Evolutionary conservation across 1,284 basidiomycete genomes (phyloP).

Genomic region (Inonotus hispidus): DNA sequence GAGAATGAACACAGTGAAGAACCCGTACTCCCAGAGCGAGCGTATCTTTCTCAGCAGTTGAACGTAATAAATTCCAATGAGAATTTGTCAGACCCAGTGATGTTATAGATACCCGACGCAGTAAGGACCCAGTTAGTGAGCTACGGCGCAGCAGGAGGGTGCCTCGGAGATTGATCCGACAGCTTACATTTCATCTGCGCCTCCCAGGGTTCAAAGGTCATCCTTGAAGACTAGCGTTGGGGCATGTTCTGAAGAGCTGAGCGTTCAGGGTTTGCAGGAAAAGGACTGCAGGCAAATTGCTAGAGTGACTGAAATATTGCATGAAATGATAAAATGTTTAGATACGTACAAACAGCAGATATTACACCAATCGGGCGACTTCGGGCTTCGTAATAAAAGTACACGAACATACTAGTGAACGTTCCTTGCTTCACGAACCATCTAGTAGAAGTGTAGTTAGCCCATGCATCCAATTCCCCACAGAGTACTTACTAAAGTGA

Average conservation of each 20-base stretch:
- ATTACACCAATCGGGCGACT: not conserved
- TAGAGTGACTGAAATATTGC: too few relatives aligned
- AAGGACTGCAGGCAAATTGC: too few relatives aligned
- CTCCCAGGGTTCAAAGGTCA: not conserved
- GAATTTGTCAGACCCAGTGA: not conserved
- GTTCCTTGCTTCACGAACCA: constrained; percentile 3
- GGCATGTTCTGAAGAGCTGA: too few relatives aligned
- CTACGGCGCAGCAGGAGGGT: not conserved
- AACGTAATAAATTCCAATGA: too few relatives aligned
- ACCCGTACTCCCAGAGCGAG: too few relatives aligned
- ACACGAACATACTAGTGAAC: not conserved
- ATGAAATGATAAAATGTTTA: too few relatives aligned
- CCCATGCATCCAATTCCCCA: not conserved
- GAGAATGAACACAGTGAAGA: too few relatives aligned
- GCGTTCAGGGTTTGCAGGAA: too few relatives aligned
- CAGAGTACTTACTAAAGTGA: constrained; percentile 19
- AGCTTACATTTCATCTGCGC: not conserved
- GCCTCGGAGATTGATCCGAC: not conserved
- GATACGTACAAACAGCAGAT: too few relatives aligned
- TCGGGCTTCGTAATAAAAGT: not conserved
- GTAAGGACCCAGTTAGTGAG: not conserved
- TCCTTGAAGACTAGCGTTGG: too few relatives aligned
- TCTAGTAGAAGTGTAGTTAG: not conserved
- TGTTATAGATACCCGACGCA: not conserved
- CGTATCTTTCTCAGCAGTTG: too few relatives aligned